These are phyloP conservation scores for Tetrapisispora nanseiensis DNA, from an alignment of 805 yeast species.

Conservation along the genomic window DNA sequence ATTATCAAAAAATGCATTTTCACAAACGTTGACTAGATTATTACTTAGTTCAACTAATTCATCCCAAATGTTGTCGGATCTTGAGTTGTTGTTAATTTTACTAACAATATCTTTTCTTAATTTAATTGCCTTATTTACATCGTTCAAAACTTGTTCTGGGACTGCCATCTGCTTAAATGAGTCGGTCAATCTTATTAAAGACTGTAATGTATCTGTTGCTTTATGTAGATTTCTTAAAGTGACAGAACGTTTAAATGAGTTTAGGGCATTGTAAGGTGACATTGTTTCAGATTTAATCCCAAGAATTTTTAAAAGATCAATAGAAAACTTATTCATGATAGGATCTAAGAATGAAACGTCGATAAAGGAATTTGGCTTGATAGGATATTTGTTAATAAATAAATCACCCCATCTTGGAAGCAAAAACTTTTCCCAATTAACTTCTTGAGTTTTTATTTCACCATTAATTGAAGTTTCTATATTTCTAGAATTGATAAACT, in stretches of 20 bases:
- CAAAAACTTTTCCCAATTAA: slow-evolving; percentile 36
- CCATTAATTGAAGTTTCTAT: neutral
- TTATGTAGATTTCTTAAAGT: slow-evolving; percentile 48
- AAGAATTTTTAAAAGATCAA: slow-evolving; percentile 62
- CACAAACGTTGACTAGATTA: slow-evolving; percentile 28
- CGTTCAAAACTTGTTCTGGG: slow-evolving; percentile 56
- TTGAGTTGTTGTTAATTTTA: slow-evolving; percentile 17
- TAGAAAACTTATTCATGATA: slow-evolving; percentile 57
- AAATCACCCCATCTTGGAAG: slow-evolving; percentile 82
- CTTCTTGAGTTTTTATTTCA: neutral
- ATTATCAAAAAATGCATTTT: slow-evolving; percentile 79
- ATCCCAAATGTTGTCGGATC: slow-evolving; percentile 29
- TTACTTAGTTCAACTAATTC: slow-evolving; percentile 51
- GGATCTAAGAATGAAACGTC: slow-evolving; percentile 41
- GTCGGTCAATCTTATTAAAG: slow-evolving; percentile 59
- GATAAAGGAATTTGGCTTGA: slow-evolving; percentile 26
- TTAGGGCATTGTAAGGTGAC: slow-evolving; percentile 53
- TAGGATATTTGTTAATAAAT: slow-evolving; percentile 34
- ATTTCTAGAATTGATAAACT: slow-evolving; percentile 7
- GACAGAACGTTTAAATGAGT: slow-evolving; percentile 51
- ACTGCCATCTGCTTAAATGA: slow-evolving; percentile 74
- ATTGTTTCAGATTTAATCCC: slow-evolving; percentile 37
- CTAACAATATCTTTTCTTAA: slow-evolving; percentile 26
- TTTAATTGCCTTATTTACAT: slow-evolving; percentile 45
- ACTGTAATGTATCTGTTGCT: slow-evolving; percentile 62